Conservation (phyloP, 495 filamentous ascomycete species). For the Aspergillus bridgeri region DNA sequence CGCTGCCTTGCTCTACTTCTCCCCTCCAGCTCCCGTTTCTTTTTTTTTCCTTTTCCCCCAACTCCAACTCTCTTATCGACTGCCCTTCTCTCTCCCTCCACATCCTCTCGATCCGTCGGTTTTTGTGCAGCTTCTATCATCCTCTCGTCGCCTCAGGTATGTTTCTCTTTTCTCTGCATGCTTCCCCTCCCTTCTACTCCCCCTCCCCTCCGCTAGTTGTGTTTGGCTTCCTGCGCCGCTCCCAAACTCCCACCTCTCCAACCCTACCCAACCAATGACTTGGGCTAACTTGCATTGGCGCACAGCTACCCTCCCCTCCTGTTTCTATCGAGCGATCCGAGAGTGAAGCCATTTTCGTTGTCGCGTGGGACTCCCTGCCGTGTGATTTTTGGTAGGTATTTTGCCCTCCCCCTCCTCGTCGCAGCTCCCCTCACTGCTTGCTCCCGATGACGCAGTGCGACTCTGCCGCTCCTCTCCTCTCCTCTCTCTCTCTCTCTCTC, state of each 20-base stretch:
- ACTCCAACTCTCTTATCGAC: neutral
- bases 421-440: constrained; percentile 6
- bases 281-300: neutral
- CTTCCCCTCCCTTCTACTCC: neutral
- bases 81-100: neutral
- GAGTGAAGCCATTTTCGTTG: neutral
- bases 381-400: neutral
- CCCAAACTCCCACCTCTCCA: neutral
- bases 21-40: neutral
- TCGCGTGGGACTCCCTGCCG: neutral
- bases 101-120: neutral
- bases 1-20: too few relatives aligned
- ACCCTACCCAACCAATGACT: neutral
- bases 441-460: constrained; percentile 18
- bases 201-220: neutral
- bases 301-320: neutral
- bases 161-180: constrained; percentile 8
- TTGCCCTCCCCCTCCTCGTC: neutral
- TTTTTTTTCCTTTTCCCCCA: constrained; percentile 4
- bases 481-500: too few relatives aligned
- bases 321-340: neutral
- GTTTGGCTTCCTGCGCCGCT: neutral
- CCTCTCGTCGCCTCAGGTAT: neutral
- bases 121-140: too few relatives aligned
- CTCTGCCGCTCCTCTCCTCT: neutral